Evolutionary conservation across 345 rosid genomes (phyloP), one percentile per base, ranked within the genome.

Genomic region (Firmiana major): DNA sequence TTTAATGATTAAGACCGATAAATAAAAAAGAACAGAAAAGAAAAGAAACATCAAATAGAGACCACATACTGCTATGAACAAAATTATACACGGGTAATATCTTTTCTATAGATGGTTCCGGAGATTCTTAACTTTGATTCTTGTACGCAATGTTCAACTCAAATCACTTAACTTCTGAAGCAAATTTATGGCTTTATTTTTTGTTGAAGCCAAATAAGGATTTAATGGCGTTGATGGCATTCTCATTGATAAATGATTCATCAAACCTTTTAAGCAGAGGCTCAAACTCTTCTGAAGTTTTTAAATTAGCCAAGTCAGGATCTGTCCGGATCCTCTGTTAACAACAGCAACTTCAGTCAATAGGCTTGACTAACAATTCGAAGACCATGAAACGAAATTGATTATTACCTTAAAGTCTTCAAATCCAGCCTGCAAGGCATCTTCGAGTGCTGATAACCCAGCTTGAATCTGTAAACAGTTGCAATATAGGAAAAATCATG

Each of bases 191-290:
- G 67, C 66, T 80, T 77, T 88, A 92, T 62, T 89, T 87, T 88
- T 89, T 92, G 90, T 86, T 84, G 82, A 90, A 92, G 65, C 97
- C 97, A 62, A 96, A 93, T 79, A 96, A 79, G 42, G 98, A 93
- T 75, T 93, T 96, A 75, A 96, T 90, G 77, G 98, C 99, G 71
- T 93, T 88, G 79, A 96, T 85, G 76, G 99, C 98, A 69, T 86
- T 91, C 88, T 93, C 97, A 15, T 96, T 93, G 91, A 93, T 93
- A 80, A 92, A 96, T 9, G 99, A 93, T 84, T 96, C 99, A 19
- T 96, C 99, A 40, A 87, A 96, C 78, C 87, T 88, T 84, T 92
- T 92, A 80, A 93, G 68, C 53, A 96, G 91, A 70, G 85, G 79
- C 26, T 96, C 90, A 6, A 96, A 93, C 53, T 88, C 89, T 80